phyloP scores from a whole-genome alignment of 768 basidiomycete species.

The Mycena rebaudengoi region DNA sequence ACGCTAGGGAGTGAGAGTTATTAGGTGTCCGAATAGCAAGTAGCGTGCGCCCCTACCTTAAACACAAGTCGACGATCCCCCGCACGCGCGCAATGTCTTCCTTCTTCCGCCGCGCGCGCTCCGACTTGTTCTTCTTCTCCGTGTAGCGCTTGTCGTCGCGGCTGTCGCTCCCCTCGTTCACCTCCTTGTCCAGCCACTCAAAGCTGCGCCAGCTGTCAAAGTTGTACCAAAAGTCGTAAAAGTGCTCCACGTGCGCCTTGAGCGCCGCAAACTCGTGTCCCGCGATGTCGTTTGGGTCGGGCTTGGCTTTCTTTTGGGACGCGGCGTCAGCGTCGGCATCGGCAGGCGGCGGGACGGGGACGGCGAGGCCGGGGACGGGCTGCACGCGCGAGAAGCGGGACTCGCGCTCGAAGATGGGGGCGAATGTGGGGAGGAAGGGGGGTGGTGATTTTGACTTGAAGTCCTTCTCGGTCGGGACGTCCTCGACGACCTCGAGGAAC shows the following conservation, averaged over 20 bases:
- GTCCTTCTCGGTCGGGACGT: conserved; percentile 63
- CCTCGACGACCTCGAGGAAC: conserved; percentile 77
- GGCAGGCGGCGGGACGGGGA: conserved; percentile 11
- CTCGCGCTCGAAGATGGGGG: conserved; percentile 89
- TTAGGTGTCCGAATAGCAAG: background rate
- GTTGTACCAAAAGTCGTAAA: conserved; percentile 99
- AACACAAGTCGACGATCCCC: conserved; percentile 84
- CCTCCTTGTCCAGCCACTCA: conserved; percentile 98
- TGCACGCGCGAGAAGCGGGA: conserved; percentile 89
- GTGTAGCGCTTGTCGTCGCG: conserved; percentile 98
- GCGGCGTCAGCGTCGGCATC: conserved; percentile 1
- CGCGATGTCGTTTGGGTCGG: conserved; percentile 26
- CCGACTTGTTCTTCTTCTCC: conserved; percentile 99
- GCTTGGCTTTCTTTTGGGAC: no score
- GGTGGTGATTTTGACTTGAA: conserved; percentile 12
- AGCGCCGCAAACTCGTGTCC: conserved; percentile 48
- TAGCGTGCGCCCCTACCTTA: conserved; percentile 48
- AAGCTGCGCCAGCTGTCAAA: conserved; percentile 99
- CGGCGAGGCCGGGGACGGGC: conserved; percentile 86
- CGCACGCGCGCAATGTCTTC: conserved; percentile 94
- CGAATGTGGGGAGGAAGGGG: conserved; percentile 76
- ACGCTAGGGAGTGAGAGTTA: conserved; percentile 40
- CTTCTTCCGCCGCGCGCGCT: conserved; percentile 96
- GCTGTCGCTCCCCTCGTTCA: conserved; percentile 97
- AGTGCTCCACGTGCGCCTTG: conserved; percentile 86